A percentile compares a stretch with the other conserved stretches of the same genome.
These are phyloP conservation scores for Termitomyces heimii DNA, from an alignment of 768 basidiomycete species.

Conservation along the genomic window DNA sequence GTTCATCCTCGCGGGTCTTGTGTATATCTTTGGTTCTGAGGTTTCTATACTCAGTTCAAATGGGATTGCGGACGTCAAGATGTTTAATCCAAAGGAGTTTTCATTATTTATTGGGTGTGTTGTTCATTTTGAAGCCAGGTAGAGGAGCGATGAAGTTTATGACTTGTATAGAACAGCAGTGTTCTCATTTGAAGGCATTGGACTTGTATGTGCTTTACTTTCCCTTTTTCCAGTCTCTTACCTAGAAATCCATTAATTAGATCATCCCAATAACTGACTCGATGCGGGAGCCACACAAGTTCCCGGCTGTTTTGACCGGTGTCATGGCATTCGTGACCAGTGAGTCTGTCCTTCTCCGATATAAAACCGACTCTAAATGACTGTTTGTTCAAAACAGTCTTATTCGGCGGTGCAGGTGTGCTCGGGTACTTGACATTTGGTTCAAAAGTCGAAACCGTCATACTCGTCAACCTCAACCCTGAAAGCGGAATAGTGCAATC, in stretches of 20 bases:
- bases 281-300: constrained; percentile 93
- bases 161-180: constrained; percentile 72
- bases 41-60: constrained; percentile 53
- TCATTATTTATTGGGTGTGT: constrained; percentile 87
- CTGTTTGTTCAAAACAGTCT: constrained; percentile 32
- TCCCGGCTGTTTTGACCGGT: constrained; percentile 80
- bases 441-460: constrained; percentile 82
- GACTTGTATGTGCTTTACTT: constrained; percentile 51
- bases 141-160: background rate
- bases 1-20: constrained; percentile 85
- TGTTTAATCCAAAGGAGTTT: constrained; percentile 90
- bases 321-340: constrained; percentile 86
- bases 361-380: background rate
- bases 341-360: constrained; percentile 24
- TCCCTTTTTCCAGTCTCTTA: background rate
- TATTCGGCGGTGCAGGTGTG: constrained; percentile 85
- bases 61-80: constrained; percentile 72
- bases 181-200: constrained; percentile 98
- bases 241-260: constrained; percentile 21
- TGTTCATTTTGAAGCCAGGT: background rate
- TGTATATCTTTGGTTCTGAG: constrained; percentile 90
- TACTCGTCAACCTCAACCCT: constrained; percentile 88
- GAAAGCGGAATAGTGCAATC: constrained; percentile 84
- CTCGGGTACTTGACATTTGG: constrained; percentile 89
- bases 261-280: constrained; percentile 96